These are phyloP conservation scores for Dendrocalamus latiflorus DNA, from an alignment of 202 grass and related monocot genomes.

Conservation along the genomic window DNA sequence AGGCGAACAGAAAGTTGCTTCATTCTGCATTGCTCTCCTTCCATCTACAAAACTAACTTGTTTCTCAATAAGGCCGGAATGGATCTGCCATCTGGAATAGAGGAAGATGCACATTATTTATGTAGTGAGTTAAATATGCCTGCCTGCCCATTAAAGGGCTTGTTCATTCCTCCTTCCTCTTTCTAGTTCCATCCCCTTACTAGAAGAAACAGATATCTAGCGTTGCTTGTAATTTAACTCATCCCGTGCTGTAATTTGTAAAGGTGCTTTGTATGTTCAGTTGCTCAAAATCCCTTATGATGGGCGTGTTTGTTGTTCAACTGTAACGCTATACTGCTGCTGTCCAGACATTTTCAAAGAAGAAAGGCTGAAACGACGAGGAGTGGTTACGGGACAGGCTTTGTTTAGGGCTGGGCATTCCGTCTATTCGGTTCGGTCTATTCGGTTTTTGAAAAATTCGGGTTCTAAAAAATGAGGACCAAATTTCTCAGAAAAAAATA, in stretches of 20 bases:
- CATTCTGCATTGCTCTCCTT: neutral
- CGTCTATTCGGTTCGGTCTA: too few relatives aligned
- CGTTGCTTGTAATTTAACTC: neutral
- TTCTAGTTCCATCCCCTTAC: neutral
- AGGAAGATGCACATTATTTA: constrained; percentile 21
- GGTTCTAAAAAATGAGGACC: too few relatives aligned
- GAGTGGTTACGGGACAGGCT: too few relatives aligned
- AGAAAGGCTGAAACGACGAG: neutral
- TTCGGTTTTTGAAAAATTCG: too few relatives aligned
- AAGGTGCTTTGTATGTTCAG: neutral
- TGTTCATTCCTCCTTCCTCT: neutral
- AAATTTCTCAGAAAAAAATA: too few relatives aligned
- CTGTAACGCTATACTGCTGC: neutral
- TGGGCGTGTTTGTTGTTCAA: neutral
- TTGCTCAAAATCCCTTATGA: too few relatives aligned
- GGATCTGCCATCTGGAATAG: constrained; percentile 18
- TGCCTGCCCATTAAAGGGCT: neutral
- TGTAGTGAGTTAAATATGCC: constrained; percentile 12
- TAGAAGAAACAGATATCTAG: neutral
- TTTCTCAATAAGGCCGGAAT: constrained; percentile 11
- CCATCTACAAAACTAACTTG: neutral
- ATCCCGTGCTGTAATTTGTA: constrained; percentile 16
- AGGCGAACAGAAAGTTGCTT: constrained; percentile 2
- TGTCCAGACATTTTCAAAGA: neutral
- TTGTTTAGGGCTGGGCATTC: too few relatives aligned